Evolutionary conservation across 352 stramenopile genomes (phyloP).

Genomic region (Phytopythium montanum): DNA sequence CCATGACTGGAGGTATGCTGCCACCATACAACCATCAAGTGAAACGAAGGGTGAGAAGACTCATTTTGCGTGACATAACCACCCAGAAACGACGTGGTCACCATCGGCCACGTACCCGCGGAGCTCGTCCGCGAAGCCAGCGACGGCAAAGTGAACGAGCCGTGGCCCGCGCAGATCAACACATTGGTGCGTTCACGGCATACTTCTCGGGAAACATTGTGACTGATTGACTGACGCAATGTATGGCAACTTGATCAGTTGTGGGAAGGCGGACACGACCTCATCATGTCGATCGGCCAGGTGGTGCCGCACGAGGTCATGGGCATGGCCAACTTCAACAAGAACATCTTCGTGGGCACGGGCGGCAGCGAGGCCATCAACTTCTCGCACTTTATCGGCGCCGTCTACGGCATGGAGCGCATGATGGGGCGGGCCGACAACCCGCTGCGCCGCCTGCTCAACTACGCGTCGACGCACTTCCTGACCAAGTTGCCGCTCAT

Average conservation of each 20-base stretch:
- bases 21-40: background rate
- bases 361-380: constrained; percentile 94
- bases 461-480: constrained; percentile 94
- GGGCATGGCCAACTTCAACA: constrained; percentile 99
- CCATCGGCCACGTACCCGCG: constrained; percentile 92
- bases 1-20: constrained; percentile 92
- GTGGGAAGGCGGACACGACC: constrained; percentile 90
- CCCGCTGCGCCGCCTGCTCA: constrained; percentile 94
- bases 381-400: constrained; percentile 97
- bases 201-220: background rate
- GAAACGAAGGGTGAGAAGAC: background rate
- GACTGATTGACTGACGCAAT: background rate
- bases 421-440: constrained; percentile 97
- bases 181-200: constrained; percentile 69
- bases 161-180: constrained; percentile 97
- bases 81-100: constrained; percentile 93
- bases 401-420: constrained; percentile 97
- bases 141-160: constrained; percentile 93
- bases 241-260: constrained; percentile 28
- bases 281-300: constrained; percentile 96
- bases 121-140: constrained; percentile 92
- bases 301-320: constrained; percentile 97
- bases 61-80: background rate
- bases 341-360: constrained; percentile 98
- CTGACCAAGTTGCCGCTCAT: constrained; percentile 88